These are phyloP conservation scores for Lachancea lanzarotensis DNA, from an alignment of 805 yeast genomes.

Conservation along the genomic window DNA sequence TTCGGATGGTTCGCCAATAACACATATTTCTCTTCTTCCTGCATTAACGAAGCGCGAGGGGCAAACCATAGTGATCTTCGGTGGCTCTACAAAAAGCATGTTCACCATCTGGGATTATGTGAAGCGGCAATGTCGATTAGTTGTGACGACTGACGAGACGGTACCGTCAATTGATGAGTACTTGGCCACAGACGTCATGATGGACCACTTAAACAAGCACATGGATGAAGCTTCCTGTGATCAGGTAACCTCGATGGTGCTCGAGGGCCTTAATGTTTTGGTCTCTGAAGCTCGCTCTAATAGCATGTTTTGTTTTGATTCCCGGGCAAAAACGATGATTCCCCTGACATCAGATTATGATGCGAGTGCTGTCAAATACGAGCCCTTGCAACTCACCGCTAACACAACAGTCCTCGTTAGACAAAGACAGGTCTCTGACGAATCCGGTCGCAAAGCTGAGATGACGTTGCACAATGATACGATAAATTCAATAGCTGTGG, in stretches of 20 bases:
- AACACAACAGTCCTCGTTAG: constrained; percentile 15
- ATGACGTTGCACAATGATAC: constrained; percentile 8
- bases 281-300: constrained; percentile 15
- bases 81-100: constrained; percentile 57
- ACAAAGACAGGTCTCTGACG: constrained; percentile 2
- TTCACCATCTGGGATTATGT: constrained; percentile 74
- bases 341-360: constrained; percentile 10
- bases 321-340: constrained; percentile 11
- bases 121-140: constrained; percentile 48
- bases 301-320: constrained; percentile 17
- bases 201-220: background rate
- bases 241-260: constrained; percentile 8
- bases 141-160: constrained; percentile 27
- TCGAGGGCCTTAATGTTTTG: constrained; percentile 13
- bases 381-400: constrained; percentile 18
- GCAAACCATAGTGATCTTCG: constrained; percentile 45
- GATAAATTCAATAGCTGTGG: constrained; percentile 6
- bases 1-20: constrained; percentile 44
- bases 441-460: background rate
- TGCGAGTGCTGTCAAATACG: constrained; percentile 4
- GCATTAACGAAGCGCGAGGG: constrained; percentile 33
- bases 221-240: constrained; percentile 3
- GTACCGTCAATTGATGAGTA: constrained; percentile 20
- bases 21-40: constrained; percentile 38
- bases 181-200: constrained; percentile 10